Conservation (phyloP, 2,329 filamentous ascomycete species). For the Fusarium citri region DNA sequence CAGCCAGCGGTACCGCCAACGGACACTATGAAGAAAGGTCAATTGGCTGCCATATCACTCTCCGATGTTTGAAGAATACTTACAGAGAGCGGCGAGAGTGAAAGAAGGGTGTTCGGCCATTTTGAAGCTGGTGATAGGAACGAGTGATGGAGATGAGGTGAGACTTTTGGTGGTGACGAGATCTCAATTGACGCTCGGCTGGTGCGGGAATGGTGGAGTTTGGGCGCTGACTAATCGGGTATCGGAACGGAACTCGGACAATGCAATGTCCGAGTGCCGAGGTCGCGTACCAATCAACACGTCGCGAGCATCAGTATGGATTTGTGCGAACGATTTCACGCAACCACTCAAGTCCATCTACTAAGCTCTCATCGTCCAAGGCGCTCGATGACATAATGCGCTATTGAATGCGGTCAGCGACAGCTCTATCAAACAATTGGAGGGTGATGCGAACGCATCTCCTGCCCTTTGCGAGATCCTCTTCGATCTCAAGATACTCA, state of each 20-base stretch:
- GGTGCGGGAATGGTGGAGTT: slow-evolving; percentile 2
- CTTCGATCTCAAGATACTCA: background rate
- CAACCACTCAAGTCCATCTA: background rate
- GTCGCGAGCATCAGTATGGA: background rate
- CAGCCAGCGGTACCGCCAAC: slow-evolving; percentile 44
- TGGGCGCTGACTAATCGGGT: background rate
- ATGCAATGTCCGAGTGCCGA: background rate
- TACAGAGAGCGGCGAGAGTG: slow-evolving; percentile 54
- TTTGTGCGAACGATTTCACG: background rate
- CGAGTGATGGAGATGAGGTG: background rate
- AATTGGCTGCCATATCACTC: background rate
- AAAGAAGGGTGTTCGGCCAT: slow-evolving; percentile 58
- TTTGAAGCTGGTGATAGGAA: background rate
- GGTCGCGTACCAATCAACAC: background rate
- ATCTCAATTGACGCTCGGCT: background rate
- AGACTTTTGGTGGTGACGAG: slow-evolving; percentile 4
- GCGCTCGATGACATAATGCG: background rate
- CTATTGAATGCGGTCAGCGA: background rate
- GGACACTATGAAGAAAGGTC: slow-evolving; percentile 27
- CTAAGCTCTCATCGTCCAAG: background rate
- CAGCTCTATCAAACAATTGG: accelerated
- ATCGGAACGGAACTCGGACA: background rate
- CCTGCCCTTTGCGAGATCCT: background rate
- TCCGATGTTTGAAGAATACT: slow-evolving; percentile 14
- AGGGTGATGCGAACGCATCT: background rate